A percentile compares a stretch with the other conserved stretches of the same genome.
Evolutionary conservation across 148 eudicot species (phyloP).

Genomic region (Rhododendron simsii): DNA sequence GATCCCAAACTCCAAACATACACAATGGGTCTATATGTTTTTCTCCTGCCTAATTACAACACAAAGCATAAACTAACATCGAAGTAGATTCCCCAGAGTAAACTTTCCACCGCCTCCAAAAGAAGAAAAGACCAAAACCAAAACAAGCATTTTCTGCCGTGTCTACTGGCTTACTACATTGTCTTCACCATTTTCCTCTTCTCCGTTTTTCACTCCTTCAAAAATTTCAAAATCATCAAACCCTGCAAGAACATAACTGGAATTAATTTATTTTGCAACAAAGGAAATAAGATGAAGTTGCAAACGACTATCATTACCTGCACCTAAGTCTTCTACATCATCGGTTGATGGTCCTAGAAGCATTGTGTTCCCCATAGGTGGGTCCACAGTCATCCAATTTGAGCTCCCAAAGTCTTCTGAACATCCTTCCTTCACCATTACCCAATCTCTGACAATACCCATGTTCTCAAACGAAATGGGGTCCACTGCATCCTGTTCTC

Average conservation of each 20-base stretch:
- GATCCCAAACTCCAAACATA: background rate
- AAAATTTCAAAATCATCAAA: slow-evolving; percentile 83
- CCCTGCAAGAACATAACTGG: slow-evolving; percentile 37
- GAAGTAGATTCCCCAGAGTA: background rate
- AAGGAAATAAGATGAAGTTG: background rate
- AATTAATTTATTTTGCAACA: background rate
- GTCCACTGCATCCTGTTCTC: slow-evolving; percentile 51
- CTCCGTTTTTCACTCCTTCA: slow-evolving; percentile 42
- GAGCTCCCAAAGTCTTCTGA: slow-evolving; percentile 48
- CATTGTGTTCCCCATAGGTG: slow-evolving; percentile 44
- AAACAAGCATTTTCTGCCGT: background rate
- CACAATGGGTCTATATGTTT: background rate
- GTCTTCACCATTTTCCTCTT: slow-evolving; percentile 40
- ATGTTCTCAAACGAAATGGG: slow-evolving; percentile 54
- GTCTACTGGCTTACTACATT: slow-evolving; percentile 9
- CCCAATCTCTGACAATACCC: slow-evolving; percentile 54
- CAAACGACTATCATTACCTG: slow-evolving; percentile 35
- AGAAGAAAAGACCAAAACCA: background rate
- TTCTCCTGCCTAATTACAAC: background rate
- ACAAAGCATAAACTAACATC: background rate
- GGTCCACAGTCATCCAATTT: slow-evolving; percentile 76
- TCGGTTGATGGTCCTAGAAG: slow-evolving; percentile 43
- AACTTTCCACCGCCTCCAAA: background rate
- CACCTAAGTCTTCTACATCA: slow-evolving; percentile 61
- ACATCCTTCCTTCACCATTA: slow-evolving; percentile 45